Base-by-base conservation (phyloP, 305 asterid genomes). In the Fraxinus greggii region DNA sequence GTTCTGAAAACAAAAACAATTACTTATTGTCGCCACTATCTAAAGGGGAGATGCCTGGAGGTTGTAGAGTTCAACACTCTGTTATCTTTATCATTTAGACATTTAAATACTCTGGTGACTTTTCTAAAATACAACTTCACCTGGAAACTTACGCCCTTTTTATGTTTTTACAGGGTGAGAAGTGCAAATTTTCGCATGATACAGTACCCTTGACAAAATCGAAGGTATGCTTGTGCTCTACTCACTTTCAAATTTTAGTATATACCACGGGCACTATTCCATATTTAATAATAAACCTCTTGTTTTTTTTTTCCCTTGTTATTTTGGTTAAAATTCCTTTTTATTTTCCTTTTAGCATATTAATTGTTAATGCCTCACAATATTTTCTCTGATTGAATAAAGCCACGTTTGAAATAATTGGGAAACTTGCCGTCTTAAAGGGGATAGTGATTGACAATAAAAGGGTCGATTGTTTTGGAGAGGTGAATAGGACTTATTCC, bases 181-280 rank as follows among this genome's bases (percentile, higher is more conserved):
- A 93, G 72, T 96, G 99, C 92, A 96, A 92, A 13, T 94, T 93
- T 89, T 96, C 99, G 5, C 99, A 96, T 80, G 99, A 96, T 90
- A 86, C 92, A 45, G 85, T 86, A 79, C 99, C 99, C 81, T 83
- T 89, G 89, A 94, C 99, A 80, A 96, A 96, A 90, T 88, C 94
- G 35, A 90, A 85, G 97, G 98, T 95, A 85, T 79, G 87, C 78
- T 81, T 82, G n/a, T 73, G 82, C 78, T 79, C 79, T 70, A 29
- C 29, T 70, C 42, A 70, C 42, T 31, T 70, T 70, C 23, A 29
- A 5, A 26, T 70, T 32, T 69, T 70, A 15, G 23, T 15, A 1
- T 31, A 4, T 31, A 6, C 42, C 40, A 31, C 7, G 23, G 75
- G 29, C 42, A 31, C 75, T 29, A 32, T 70, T 29, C 75, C 38